These are phyloP conservation scores for Cryptococcus sp. DNA, from an alignment of 1,284 basidiomycete species.

Conservation along the genomic window DNA sequence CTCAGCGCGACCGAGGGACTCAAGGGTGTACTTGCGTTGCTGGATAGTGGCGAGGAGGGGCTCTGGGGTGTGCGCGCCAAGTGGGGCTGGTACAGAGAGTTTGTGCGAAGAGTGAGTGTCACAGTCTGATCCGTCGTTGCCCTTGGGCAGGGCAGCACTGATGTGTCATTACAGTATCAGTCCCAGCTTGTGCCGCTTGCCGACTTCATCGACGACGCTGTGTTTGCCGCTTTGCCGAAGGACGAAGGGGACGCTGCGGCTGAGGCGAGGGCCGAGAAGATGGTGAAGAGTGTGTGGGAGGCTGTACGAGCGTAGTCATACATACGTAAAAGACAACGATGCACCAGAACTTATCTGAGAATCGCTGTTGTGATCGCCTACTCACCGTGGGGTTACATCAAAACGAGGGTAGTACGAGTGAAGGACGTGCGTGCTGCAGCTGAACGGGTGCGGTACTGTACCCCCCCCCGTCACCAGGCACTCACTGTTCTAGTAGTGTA, in stretches of 20 bases:
- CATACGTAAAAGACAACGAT: too few species aligned
- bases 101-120: constrained; percentile 38
- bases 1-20: constrained; percentile 25
- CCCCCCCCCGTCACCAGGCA: too few species aligned
- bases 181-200: constrained; percentile 28
- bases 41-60: constrained; percentile 37
- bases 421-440: too few species aligned
- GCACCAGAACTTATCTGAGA: too few species aligned
- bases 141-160: not conserved
- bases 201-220: constrained; percentile 21
- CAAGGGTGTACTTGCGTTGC: constrained; percentile 35
- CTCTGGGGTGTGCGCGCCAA: constrained; percentile 40
- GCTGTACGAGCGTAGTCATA: not conserved
- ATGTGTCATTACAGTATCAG: constrained; percentile 19
- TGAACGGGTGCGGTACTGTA: too few species aligned
- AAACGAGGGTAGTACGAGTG: too few species aligned
- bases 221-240: constrained; percentile 13
- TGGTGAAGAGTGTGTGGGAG: constrained; percentile 34
- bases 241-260: constrained; percentile 9
- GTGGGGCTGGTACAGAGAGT: constrained; percentile 47
- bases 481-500: too few species aligned
- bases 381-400: too few species aligned
- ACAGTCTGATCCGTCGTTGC: not conserved
- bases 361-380: too few species aligned
- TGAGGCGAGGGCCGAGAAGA: constrained; percentile 32